A percentile compares a stretch with the other conserved stretches of the same genome.
These are phyloP conservation scores for Trichoderma oligosporum DNA, from an alignment of 2,329 filamentous ascomycete species.

Conservation along the genomic window DNA sequence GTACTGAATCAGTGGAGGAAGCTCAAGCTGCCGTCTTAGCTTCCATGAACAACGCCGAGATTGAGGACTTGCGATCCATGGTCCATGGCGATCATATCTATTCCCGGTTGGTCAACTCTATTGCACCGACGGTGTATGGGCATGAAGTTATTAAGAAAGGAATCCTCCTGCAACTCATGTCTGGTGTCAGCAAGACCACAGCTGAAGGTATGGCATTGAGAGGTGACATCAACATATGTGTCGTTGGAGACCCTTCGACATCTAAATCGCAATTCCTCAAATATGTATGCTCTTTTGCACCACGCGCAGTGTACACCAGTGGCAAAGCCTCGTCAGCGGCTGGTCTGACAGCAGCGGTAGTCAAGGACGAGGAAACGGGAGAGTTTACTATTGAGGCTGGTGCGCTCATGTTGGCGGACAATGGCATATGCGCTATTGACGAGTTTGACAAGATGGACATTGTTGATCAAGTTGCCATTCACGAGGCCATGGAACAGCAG, in stretches of 20 bases:
- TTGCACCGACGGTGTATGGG: conserved; percentile 95
- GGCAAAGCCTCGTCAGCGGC: conserved; percentile 96
- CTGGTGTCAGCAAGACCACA: conserved; percentile 89
- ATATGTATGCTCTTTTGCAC: conserved; percentile 96
- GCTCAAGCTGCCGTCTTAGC: conserved; percentile 84
- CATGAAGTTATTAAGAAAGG: conserved; percentile 98
- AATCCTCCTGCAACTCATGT: conserved; percentile 86
- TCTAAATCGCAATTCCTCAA: conserved; percentile 98
- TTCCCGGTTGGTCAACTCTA: conserved; percentile 82
- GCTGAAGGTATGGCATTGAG: conserved; percentile 91
- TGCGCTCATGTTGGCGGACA: conserved; percentile 94
- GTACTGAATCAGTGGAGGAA: conserved; percentile 69
- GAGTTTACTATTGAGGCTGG: conserved; percentile 98
- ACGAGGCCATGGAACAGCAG: conserved; percentile 99
- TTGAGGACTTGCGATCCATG: conserved; percentile 87
- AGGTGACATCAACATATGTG: conserved; percentile 98
- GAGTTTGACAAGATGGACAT: conserved; percentile 99
- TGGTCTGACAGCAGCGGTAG: conserved; percentile 92
- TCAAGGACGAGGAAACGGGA: conserved; percentile 97
- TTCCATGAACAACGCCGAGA: conserved; percentile 80
- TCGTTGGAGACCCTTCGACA: conserved; percentile 94
- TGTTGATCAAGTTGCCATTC: conserved; percentile 92
- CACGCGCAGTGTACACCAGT: conserved; percentile 93
- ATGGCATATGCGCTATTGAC: conserved; percentile 96
- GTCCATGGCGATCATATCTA: conserved; percentile 97